Percentiles rank a stretch among this genome's conserved stretches.
phyloP scores from a whole-genome alignment of 345 rosid species.

The Melastoma malabathricum region DNA sequence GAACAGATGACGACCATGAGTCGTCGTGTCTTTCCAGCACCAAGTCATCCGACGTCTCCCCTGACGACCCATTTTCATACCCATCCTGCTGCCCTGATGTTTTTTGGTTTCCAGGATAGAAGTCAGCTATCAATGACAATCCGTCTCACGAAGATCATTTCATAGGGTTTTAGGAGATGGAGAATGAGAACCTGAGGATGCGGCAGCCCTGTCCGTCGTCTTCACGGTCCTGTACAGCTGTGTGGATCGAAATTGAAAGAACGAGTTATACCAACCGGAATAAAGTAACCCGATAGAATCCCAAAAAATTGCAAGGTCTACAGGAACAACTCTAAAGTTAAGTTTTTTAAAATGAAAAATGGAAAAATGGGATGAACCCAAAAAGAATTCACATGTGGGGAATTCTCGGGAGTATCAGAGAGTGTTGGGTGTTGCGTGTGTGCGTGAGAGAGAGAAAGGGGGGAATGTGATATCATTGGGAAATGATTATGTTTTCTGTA shows the following conservation, averaged over 20 bases:
- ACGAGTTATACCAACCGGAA: background rate
- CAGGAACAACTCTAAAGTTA: too few species aligned
- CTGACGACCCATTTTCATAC: constrained; percentile 66
- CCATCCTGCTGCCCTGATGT: constrained; percentile 53
- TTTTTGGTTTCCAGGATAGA: background rate
- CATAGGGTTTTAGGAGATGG: background rate
- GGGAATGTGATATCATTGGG: constrained; percentile 40
- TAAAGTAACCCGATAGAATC: background rate
- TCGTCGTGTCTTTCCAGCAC: constrained; percentile 47
- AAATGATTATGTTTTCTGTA: constrained; percentile 52
- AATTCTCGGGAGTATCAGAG: background rate
- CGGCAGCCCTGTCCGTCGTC: constrained; percentile 63
- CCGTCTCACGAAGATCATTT: background rate
- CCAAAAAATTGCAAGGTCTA: background rate
- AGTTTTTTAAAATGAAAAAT: too few species aligned
- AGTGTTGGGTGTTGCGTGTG: background rate
- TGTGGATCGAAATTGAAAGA: constrained; percentile 10
- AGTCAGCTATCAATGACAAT: background rate
- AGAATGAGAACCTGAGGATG: constrained; percentile 41
- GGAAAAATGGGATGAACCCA: too few species aligned
- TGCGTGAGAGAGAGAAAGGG: constrained; percentile 9
- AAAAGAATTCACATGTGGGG: constrained; percentile 10
- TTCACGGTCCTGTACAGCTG: constrained; percentile 80
- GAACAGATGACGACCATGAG: constrained; percentile 11
- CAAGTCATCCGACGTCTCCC: constrained; percentile 82